Percentiles rank a stretch among this genome's conserved stretches.
phyloP scores from a whole-genome alignment of 805 yeast genomes.

The Starmera pachycereana region DNA sequence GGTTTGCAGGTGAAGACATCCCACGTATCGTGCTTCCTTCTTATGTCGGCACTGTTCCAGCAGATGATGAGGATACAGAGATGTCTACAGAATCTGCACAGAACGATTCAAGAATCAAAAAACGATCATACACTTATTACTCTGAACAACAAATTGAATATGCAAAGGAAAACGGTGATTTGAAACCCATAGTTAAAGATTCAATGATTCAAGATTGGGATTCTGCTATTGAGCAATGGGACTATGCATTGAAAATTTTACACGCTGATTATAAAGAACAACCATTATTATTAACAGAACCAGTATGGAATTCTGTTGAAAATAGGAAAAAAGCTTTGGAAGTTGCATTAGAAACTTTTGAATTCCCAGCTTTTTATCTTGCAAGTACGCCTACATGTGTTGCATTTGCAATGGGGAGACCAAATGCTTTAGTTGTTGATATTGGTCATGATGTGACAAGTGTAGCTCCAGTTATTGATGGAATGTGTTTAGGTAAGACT shows the following conservation, averaged over 20 bases:
- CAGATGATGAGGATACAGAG: slow-evolving; percentile 12
- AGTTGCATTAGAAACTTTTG: slow-evolving; percentile 53
- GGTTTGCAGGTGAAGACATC: slow-evolving; percentile 87
- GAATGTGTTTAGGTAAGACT: slow-evolving; percentile 61
- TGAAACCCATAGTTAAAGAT: slow-evolving; percentile 50
- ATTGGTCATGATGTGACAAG: slow-evolving; percentile 71
- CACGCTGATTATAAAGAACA: slow-evolving; percentile 49
- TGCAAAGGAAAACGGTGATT: slow-evolving; percentile 41
- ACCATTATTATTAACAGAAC: slow-evolving; percentile 78
- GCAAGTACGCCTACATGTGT: slow-evolving; percentile 82
- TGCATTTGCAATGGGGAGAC: slow-evolving; percentile 81
- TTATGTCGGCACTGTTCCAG: slow-evolving; percentile 33
- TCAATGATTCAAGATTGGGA: slow-evolving; percentile 79
- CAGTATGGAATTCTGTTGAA: slow-evolving; percentile 66
- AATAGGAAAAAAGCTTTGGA: slow-evolving; percentile 67
- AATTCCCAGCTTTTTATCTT: slow-evolving; percentile 71
- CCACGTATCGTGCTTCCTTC: slow-evolving; percentile 76
- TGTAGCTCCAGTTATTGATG: slow-evolving; percentile 78
- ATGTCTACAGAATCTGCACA: slow-evolving; percentile 1
- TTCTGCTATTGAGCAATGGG: slow-evolving; percentile 66
- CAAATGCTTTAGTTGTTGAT: slow-evolving; percentile 79
- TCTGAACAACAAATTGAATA: slow-evolving; percentile 34
- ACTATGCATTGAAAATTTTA: slow-evolving; percentile 43
- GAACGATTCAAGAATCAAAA: background rate
- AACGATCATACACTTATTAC: slow-evolving; percentile 19